Base-by-base conservation (phyloP, 345 rosid species). In the Sonneratia alba region DNA sequence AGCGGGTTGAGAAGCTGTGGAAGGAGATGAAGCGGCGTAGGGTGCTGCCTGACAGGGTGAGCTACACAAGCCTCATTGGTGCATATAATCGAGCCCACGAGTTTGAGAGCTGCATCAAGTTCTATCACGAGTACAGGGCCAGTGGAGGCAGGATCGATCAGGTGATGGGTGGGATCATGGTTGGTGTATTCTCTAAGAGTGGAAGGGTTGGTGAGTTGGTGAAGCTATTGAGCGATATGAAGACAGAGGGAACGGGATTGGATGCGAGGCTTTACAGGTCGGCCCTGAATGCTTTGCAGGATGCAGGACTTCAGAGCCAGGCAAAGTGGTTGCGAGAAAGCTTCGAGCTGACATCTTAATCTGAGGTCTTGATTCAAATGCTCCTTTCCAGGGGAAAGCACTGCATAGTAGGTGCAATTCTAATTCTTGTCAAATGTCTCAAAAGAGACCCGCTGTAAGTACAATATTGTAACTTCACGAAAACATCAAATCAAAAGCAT, bases 151-250 rank as follows among this genome's bases (percentile, higher is more conserved):
- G 21, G 45, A 85, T 86, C 3, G 96, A 93, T 67, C 80, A 80
- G 69, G 93, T 87, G 7, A 85, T 93, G 89, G 97, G 87, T 0
- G 96, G 96, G 37, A 86, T 90, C 67, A 91, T 91, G 96, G 91
- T 91, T 3, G 88, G 96, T 9, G 91, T 93, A 34, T 88, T 89
- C 83, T 89, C 97, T 3, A 93, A 93, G 80, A 81, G 83, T 10
- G 83, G 89, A 24, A 78, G 81, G 76, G 70, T 91, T 2, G 88
- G 88, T 43, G 93, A 89, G 83, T 75, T 93, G 72, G 69, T 91
- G 81, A 88, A 82, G 84, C 87, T 93, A 72, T 70, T 93, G 78
- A 81, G 78, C 70, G 96, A 91, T 75, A 87, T 91, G 85, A 88
- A 79, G 73, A 70, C 74, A 8, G 89, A 87, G 74, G 87, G 92